A percentile compares a stretch with the other conserved stretches of the same genome.
Evolutionary conservation across 78 protist genomes (phyloP).

Genomic region (Protostelium mycophagum): DNA sequence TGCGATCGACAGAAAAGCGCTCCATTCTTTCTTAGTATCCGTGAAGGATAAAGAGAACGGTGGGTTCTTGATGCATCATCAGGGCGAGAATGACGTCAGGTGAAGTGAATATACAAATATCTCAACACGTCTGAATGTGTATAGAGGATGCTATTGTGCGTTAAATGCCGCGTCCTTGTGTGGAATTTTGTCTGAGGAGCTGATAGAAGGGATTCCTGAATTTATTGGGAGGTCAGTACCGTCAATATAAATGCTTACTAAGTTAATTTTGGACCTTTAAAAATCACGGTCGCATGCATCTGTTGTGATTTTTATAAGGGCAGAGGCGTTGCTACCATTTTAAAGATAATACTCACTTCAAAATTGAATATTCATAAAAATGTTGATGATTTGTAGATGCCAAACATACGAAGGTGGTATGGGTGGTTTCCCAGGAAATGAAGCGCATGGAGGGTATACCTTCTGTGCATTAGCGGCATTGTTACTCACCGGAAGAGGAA

Average conservation of each 20-base stretch:
- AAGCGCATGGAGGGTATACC: conserved; percentile 99
- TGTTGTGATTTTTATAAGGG: not conserved
- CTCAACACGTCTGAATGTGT: conserved; percentile 10
- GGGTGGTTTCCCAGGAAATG: conserved; percentile 84
- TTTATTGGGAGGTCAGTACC: conserved; percentile 60
- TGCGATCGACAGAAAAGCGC: conserved; percentile 49
- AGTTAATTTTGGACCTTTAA: too few relatives aligned
- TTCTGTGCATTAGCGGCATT: conserved; percentile 94
- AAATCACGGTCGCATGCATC: too few relatives aligned
- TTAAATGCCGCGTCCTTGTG: conserved; percentile 49
- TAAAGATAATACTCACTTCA: not conserved
- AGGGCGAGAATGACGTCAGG: conserved; percentile 83
- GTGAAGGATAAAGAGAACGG: conserved; percentile 43
- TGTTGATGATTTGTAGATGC: conserved; percentile 37
- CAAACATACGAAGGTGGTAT: conserved; percentile 98
- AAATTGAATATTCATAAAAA: not conserved
- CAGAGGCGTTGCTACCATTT: not conserved
- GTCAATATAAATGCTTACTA: too few relatives aligned
- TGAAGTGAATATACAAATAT: too few relatives aligned
- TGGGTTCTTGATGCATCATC: conserved; percentile 81
- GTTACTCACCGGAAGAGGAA: conserved; percentile 5
- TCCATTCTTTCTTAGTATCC: conserved; percentile 19
- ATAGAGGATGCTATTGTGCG: conserved; percentile 74
- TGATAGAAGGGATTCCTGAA: conserved; percentile 43
- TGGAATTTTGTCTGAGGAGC: conserved; percentile 14